Conservation (phyloP, 768 basidiomycete species). For the Suillus discolor region DNA sequence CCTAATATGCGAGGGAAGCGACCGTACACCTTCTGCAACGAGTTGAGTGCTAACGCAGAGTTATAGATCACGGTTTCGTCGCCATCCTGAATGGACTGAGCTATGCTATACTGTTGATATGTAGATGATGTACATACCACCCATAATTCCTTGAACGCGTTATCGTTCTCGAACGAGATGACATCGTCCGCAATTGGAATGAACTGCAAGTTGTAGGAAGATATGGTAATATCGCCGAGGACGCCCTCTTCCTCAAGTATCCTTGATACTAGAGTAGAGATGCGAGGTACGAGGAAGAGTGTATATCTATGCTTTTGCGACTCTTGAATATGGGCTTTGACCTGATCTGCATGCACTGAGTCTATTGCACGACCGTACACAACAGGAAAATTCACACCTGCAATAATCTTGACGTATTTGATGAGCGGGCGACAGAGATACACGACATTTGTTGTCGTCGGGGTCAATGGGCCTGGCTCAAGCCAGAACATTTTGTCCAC, state of each 20-base stretch:
- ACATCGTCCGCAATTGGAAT: constrained; percentile 94
- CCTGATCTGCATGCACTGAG: constrained; percentile 68
- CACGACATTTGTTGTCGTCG: constrained; percentile 85
- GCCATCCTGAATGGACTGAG: constrained; percentile 65
- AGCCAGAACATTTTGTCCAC: constrained; percentile 99
- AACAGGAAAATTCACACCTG: constrained; percentile 58
- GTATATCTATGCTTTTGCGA: constrained; percentile 83
- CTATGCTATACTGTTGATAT: not conserved
- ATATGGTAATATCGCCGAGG: constrained; percentile 87
- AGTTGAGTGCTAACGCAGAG: constrained; percentile 82
- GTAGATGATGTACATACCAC: constrained; percentile 59
- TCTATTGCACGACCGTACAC: constrained; percentile 27
- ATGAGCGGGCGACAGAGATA: constrained; percentile 92
- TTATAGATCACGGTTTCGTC: constrained; percentile 91
- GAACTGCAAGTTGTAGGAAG: constrained; percentile 89
- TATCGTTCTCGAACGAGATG: constrained; percentile 85
- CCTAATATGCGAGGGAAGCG: constrained; percentile 89
- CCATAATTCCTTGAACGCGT: constrained; percentile 87
- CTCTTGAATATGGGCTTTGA: constrained; percentile 76
- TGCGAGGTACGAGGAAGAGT: constrained; percentile 83
- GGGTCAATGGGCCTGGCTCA: constrained; percentile 82
- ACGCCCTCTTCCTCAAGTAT: constrained; percentile 98
- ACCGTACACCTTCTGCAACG: constrained; percentile 85
- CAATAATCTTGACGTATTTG: constrained; percentile 84
- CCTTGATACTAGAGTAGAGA: constrained; percentile 82